These are phyloP conservation scores for Dianthus caryophyllus DNA, from an alignment of 148 eudicot genomes.

Conservation along the genomic window DNA sequence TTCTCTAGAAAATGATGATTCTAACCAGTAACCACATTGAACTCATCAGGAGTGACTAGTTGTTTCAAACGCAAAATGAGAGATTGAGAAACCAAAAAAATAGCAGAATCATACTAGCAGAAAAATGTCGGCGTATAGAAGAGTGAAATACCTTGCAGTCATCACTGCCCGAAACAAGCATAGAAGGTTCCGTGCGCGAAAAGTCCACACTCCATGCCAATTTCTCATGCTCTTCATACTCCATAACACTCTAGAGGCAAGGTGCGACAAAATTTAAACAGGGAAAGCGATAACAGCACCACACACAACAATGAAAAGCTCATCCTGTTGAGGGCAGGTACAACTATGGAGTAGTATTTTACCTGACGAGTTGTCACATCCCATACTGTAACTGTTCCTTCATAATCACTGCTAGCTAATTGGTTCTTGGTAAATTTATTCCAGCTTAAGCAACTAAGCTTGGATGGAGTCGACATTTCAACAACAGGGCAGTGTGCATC, in stretches of 20 bases:
- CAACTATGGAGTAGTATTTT: neutral
- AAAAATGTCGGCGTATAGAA: neutral
- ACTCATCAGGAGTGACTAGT: neutral
- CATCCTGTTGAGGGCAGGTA: neutral
- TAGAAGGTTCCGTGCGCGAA: conserved; percentile 63
- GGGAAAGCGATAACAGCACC: neutral
- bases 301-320: neutral
- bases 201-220: conserved; percentile 81
- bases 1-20: neutral
- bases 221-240: conserved; percentile 78
- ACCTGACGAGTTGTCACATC: conserved; percentile 70
- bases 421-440: conserved; percentile 66
- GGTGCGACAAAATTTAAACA: neutral
- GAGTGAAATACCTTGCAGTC: conserved; percentile 55
- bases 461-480: conserved; percentile 66
- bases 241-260: conserved; percentile 56
- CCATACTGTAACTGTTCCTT: conserved; percentile 77
- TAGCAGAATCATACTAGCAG: neutral
- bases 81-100: neutral
- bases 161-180: conserved; percentile 82
- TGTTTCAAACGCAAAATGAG: neutral
- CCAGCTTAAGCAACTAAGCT: conserved; percentile 78
- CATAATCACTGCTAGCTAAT: conserved; percentile 74
- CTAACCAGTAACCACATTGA: neutral
- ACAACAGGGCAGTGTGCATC: conserved; percentile 67